Percentiles rank a stretch among this genome's conserved stretches.
Conservation (phyloP, 352 stramenopile species). For the Achlya hypogyna region DNA sequence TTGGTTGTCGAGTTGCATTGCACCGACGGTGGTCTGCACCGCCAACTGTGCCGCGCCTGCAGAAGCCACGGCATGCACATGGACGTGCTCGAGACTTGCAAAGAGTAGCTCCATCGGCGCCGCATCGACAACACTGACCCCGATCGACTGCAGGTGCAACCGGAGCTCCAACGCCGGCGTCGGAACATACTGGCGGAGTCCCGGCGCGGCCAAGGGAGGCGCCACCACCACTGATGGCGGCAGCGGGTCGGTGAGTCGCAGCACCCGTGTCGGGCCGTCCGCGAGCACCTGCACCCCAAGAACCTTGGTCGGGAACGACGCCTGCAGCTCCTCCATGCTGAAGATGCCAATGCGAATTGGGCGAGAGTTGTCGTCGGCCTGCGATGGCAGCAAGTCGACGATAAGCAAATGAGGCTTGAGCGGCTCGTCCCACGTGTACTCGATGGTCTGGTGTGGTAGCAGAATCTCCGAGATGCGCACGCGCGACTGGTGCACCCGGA, state of each 20-base stretch:
- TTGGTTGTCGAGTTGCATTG: constrained; percentile 86
- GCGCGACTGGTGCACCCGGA: constrained; percentile 74
- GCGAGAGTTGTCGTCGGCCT: constrained; percentile 77
- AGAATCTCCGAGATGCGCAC: constrained; percentile 79
- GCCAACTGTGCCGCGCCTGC: not conserved
- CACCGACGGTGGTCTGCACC: constrained; percentile 30
- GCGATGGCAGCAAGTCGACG: constrained; percentile 82
- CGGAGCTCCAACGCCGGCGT: constrained; percentile 40
- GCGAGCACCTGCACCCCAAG: constrained; percentile 76
- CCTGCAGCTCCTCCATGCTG: constrained; percentile 62
- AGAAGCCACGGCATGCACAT: not conserved
- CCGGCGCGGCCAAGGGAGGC: not conserved
- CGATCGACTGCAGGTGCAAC: constrained; percentile 58
- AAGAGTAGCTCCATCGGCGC: constrained; percentile 74
- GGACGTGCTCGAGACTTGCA: constrained; percentile 35
- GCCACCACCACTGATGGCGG: not conserved
- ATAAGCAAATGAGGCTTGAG: constrained; percentile 69
- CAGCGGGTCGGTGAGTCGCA: constrained; percentile 71
- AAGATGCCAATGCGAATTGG: constrained; percentile 78
- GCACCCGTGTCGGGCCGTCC: constrained; percentile 78
- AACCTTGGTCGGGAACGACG: constrained; percentile 44
- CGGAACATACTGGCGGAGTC: constrained; percentile 39
- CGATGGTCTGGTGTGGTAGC: constrained; percentile 74
- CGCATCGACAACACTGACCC: constrained; percentile 66
- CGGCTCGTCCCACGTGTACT: constrained; percentile 85